Conservation (phyloP, 345 rosid genomes). For the Eucalyptus tenuipes region DNA sequence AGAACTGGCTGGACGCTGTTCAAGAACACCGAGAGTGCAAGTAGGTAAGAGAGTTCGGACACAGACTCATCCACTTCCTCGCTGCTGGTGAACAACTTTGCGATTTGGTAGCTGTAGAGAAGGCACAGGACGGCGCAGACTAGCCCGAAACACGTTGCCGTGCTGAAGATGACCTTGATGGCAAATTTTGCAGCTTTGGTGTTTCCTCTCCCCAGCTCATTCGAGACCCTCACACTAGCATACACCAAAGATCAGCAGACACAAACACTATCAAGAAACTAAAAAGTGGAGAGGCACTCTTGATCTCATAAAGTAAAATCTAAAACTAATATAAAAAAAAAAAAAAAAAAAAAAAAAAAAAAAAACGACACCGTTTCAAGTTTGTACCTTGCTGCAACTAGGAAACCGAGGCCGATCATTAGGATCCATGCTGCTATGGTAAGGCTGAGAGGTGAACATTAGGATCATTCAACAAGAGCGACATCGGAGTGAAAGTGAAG, state of each 20-base stretch:
- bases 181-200: constrained; percentile 7
- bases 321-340: not conserved
- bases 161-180: not conserved
- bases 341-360: not conserved
- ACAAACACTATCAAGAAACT: not conserved
- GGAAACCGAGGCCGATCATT: constrained; percentile 14
- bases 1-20: constrained; percentile 9
- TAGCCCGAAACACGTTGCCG: not conserved
- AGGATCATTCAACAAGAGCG: not conserved
- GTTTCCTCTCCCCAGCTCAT: constrained; percentile 13
- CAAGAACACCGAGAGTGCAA: constrained; percentile 1
- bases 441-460: not conserved
- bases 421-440: constrained; percentile 9
- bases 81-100: not conserved
- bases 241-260: not conserved
- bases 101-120: constrained; percentile 3
- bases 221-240: constrained; percentile 6
- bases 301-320: not conserved
- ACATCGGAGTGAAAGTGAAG: not conserved
- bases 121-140: not conserved
- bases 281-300: not conserved
- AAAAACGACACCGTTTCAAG: not conserved
- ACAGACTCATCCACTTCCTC: constrained; percentile 1
- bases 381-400: constrained; percentile 5
- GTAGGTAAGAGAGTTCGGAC: constrained; percentile 1